phyloP scores from a whole-genome alignment of 208 protist genomes.

The Leptomonas seymouri region DNA sequence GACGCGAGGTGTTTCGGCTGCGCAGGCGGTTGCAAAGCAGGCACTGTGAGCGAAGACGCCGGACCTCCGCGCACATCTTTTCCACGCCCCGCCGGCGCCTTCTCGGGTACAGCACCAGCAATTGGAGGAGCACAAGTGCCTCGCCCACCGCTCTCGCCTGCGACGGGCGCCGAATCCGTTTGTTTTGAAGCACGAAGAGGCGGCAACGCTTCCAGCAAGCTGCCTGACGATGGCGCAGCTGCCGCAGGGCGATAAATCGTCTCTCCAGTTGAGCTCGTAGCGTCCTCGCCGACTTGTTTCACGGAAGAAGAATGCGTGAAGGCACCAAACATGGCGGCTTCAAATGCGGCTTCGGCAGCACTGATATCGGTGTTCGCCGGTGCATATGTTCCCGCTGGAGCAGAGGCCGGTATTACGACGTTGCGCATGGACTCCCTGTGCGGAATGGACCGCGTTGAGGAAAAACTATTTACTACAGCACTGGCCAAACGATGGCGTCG shows the following conservation, averaged over 20 bases:
- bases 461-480: background rate
- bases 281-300: background rate
- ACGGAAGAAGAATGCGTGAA: background rate
- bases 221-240: no score
- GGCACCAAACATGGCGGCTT: constrained; percentile 17
- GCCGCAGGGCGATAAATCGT: no score
- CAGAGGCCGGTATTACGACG: background rate
- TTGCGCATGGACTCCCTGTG: background rate
- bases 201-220: no score
- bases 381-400: background rate
- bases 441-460: background rate
- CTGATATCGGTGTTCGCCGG: background rate
- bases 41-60: no score
- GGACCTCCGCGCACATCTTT: no score
- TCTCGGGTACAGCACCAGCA: no score
- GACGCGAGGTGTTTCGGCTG: background rate
- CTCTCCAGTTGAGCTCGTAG: background rate
- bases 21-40: background rate
- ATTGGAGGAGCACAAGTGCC: no score
- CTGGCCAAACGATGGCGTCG: background rate
- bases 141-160: no score
- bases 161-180: no score
- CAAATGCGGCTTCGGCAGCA: constrained; percentile 13
- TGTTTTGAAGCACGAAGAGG: no score
- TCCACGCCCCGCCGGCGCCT: no score